Base-by-base conservation (phyloP, 345 rosid species). In the Passiflora organensis region DNA sequence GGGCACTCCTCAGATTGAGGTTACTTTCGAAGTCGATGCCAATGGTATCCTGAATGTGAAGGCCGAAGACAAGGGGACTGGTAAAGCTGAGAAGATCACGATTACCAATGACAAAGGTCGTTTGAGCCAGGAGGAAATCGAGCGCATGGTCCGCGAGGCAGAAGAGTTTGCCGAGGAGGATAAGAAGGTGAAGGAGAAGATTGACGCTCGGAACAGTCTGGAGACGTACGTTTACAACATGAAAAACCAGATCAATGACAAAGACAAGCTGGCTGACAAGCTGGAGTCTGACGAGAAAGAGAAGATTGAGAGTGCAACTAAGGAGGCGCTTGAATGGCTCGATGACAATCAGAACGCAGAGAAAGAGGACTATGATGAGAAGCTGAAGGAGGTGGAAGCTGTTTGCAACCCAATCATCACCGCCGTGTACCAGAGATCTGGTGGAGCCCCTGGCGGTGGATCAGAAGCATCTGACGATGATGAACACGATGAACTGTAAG, bases 81-180 rank as follows among this genome's bases (percentile, higher is more conserved):
- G 95, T 1, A 91, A 88, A 66, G 74, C 95, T 1, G 93, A 91
- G 72, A 86, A 86, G 79, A 91, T 91, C 74, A 88, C 98, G 20
- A 91, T 91, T 75, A 91, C 96, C 0, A 91, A 91, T 23, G 98
- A 88, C 60, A 91, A 84, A 72, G 98, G 98, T 16, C 91, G 98
- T 5, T 58, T 91, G 45, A 86, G 93, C 78, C 98, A 91, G 70
- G 98, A 91, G 69, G 98, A 91, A 68, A 91, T 91, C 2, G 98
- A 88, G 1, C 74, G 87, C 6, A 91, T 91, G 98, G 98, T 91
- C 10, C 78, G 75, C 0, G 98, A 91, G 66, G 98, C 96, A 0
- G 96, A 91, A 46, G 98, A 91, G 66, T 91, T 86, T 25, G 95
- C 98, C 0, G 98, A 91, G 73, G 98, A 88, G 66, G 98, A 91